Evolutionary conservation across 2,329 filamentous ascomycete genomes (phyloP), one percentile per base, ranked within the genome.

Genomic region (Colletotrichum sp.): DNA sequence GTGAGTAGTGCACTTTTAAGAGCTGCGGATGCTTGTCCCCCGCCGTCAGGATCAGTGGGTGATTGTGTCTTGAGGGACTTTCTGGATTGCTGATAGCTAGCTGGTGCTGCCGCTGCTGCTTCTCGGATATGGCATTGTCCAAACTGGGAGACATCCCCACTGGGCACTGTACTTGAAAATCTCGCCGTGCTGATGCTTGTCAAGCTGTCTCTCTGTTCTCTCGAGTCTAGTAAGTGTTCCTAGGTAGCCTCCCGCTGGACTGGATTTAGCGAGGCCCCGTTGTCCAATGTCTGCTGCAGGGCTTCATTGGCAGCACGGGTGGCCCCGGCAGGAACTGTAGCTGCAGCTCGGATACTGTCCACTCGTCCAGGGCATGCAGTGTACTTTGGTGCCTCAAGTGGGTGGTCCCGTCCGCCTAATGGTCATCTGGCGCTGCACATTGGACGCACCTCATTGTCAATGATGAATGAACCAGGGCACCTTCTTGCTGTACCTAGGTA

Each of bases 141-240:
- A 28, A n/a, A 62, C 22, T 12, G 58, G 39, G 36, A 27, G 32
- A 8, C 9, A n/a, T 43, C 60, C 66, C 62, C 34, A 58, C 25
- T 18, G 7, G 39, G n/a, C 60, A 74, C 71, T 70, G 66, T 70
- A 65, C n/a, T 8, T 70, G 71, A 74, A 60, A 64, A 58, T 25
- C n/a, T 67, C 66, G 48, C 52, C 58, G 27, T 60, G 70, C 27
- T 48, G 39, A 48, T 48, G 39, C 39, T 48, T 48, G 39, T 48
- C 39, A n/a, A 48, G 39, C 18, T 48, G 39, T 48, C 39, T 48
- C 39, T 52, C 43, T 52, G n/a, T 22, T 52, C 43, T 52, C 43
- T 52, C 3, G 2, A 52, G n/a, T 48, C 39, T 9, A n/a, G 39
- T 25, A 56, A 8, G 52, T 27, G 43, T 5, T n/a, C 32, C 32